Evolutionary conservation across 1,284 basidiomycete species (phyloP), one percentile per base, ranked within the genome.

Genomic region (Pseudozyma sp.): DNA sequence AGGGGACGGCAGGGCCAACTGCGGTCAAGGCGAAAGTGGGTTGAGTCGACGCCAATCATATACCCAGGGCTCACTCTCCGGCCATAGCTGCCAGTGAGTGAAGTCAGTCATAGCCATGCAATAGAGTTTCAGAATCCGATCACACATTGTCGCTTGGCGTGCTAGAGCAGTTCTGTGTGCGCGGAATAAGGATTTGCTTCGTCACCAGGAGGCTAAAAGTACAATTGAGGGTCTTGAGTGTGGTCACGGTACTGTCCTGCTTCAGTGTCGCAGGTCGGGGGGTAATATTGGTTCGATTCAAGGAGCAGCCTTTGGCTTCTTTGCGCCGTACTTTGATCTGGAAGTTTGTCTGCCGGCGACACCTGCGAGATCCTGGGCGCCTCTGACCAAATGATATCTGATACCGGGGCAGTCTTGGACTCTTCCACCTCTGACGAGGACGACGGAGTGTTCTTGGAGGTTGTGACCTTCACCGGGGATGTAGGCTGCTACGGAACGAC

Each of bases 401-500:
- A 82, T 78, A 81, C 81, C 81, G 39, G 95, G 95, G 84, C 98
- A 88, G 90, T 99, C 97, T 87, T 98, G 95, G 4, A 94, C 92
- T 86, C 94, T 89, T 8, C 97, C 97, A 13, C 97, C 97, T 81
- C 95, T 88, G 19, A 99, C 89, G 45, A 98, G 86, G 5, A 99
- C 95, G 3, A 99, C 97, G 84, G 91, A 92, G 84, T 99, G 97
- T 85, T 99, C 97, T 87, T 99, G 97, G 80, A 99, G 86, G 84
- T 97, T 98, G 85, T 99, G 96, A 1, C 97, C 97, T 83, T 99
- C 97, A 75, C 97, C 97, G 43, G 92, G 93, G 59, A 99, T 95
- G 59, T 98, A 99, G 14, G 95, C 95, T 86, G 92, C 92, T 63
- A 95, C 89, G 43, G 90, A 91, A 85, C 93, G 92, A 53, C 97